A percentile compares a stretch with the other conserved stretches of the same genome.
Conservation (phyloP, 139 green algal genomes). For the Chlamydomonas sphaeroides region DNA sequence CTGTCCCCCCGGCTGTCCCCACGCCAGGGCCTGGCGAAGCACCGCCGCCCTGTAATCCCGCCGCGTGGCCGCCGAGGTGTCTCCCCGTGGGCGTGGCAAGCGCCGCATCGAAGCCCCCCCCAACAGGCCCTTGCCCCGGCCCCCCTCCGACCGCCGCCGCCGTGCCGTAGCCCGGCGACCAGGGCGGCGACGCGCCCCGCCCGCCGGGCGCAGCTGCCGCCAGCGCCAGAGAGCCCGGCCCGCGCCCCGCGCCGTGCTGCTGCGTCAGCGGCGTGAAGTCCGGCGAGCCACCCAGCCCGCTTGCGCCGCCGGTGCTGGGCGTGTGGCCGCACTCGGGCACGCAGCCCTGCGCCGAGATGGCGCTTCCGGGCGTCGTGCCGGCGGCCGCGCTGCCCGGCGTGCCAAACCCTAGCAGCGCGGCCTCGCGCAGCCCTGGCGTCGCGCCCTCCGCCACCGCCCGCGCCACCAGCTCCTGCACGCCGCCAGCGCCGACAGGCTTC, state of each 20-base stretch:
- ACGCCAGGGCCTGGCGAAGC: not conserved
- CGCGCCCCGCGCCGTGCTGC: too few species aligned
- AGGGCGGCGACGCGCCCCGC: too few species aligned
- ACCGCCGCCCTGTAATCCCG: too few species aligned
- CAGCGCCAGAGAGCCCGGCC: too few species aligned
- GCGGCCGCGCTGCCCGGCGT: not conserved
- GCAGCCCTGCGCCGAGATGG: not conserved
- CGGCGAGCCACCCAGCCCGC: too few species aligned
- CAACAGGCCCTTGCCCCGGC: not conserved
- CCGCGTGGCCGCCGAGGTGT: not conserved
- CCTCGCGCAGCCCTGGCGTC: not conserved
- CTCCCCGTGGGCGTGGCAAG: not conserved
- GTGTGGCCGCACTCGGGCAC: conserved; percentile 22
- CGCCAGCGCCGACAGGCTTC: not conserved
- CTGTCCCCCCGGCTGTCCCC: too few species aligned
- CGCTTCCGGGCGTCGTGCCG: not conserved
- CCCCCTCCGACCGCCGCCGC: too few species aligned
- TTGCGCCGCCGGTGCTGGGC: not conserved
- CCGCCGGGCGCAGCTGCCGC: too few species aligned
- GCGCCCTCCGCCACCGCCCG: conserved; percentile 18
- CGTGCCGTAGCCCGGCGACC: not conserved
- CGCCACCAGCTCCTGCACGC: conserved; percentile 8
- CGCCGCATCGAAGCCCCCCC: not conserved
- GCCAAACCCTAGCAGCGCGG: conserved; percentile 1
- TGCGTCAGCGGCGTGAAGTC: too few species aligned